Base-by-base conservation (phyloP, 2,329 filamentous ascomycete species). In the Metarhizium humberi region DNA sequence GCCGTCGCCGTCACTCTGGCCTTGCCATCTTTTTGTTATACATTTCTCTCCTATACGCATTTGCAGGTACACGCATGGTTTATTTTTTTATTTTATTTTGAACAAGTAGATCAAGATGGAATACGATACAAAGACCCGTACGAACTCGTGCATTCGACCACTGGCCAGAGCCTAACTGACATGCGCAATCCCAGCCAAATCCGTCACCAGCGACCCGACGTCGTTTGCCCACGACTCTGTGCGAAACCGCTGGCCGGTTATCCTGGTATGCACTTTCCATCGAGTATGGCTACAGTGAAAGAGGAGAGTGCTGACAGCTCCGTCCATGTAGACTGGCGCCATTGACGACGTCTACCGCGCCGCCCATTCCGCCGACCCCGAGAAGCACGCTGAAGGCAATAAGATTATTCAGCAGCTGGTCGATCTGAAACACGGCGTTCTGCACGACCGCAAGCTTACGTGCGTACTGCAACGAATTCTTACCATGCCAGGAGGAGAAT, bases 281-380 rank as follows among this genome's bases (percentile, higher is more conserved):
- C 25, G 6, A 34, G 3, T 11, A 1, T n/a, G 20, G 30, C 10
- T n/a, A 38, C 10, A 2, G 18, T 3, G 3, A 40, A 30, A 36
- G 2, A 6, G 6, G 11, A 42, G 16, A 47, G 14, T 43, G 2
- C 16, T 53, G 13, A 57, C 14, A n/a, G 2, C 25, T 10, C 8
- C 20, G 7, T 11, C 4, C 3, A 0, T 11, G 0, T 59, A 95
- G 90, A 97, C 94, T 16, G 84, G 91, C 68, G 89, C 87, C 55
- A 94, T 99, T 65, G 92, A 99, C 69, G 92, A 97, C 70, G 79
- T 95, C n/a, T 91, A 95, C 73, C 88, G 88, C 53, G 79, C 88
- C 7, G 75, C 77, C 38, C 73, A 76, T 56, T 75, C 77, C 53
- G 76, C 80, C 40, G 82, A 90, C 52, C 71, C 84, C 10, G 78